A percentile compares a stretch with the other conserved stretches of the same genome.
These are phyloP conservation scores for Peronospora destructor DNA, from an alignment of 352 stramenopile genomes.

Conservation along the genomic window DNA sequence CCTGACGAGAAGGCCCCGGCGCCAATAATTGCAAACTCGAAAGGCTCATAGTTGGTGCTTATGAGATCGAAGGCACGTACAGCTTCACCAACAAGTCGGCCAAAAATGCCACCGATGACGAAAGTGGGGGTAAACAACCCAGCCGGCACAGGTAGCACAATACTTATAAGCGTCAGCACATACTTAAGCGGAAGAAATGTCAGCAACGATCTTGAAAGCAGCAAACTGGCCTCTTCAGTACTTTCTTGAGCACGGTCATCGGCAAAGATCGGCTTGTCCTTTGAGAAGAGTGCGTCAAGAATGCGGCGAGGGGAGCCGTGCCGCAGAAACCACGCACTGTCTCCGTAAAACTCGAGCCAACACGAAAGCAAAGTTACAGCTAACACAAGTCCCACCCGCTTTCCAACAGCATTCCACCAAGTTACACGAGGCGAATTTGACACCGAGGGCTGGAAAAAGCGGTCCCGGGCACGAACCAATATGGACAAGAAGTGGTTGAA, in stretches of 20 bases:
- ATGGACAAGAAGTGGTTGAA: slow-evolving; percentile 70
- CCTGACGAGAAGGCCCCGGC: slow-evolving; percentile 87
- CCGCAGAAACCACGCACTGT: slow-evolving; percentile 73
- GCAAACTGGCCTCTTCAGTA: slow-evolving; percentile 33
- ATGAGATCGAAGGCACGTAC: slow-evolving; percentile 58
- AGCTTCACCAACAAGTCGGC: slow-evolving; percentile 67
- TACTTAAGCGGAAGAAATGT: slow-evolving; percentile 76
- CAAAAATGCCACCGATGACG: slow-evolving; percentile 78
- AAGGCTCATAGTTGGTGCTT: slow-evolving; percentile 74
- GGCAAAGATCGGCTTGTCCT: slow-evolving; percentile 47
- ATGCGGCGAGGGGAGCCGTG: slow-evolving; percentile 63
- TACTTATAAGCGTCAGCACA: slow-evolving; percentile 67
- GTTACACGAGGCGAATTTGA: slow-evolving; percentile 6
- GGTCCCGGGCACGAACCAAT: slow-evolving; percentile 52
- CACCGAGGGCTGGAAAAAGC: slow-evolving; percentile 29
- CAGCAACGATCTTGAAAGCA: slow-evolving; percentile 70
- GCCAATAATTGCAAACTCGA: slow-evolving; percentile 90
- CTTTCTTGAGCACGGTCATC: slow-evolving; percentile 10
- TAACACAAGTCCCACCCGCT: slow-evolving; percentile 49
- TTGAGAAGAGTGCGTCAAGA: slow-evolving; percentile 58
- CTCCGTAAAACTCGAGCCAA: slow-evolving; percentile 71
- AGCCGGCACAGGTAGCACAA: slow-evolving; percentile 65
- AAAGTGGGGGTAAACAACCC: slow-evolving; percentile 84
- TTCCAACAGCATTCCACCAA: slow-evolving; percentile 51
- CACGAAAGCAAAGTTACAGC: slow-evolving; percentile 59